phyloP scores from a whole-genome alignment of 1,284 basidiomycete species.

The Cryptococcus maquisensis region DNA sequence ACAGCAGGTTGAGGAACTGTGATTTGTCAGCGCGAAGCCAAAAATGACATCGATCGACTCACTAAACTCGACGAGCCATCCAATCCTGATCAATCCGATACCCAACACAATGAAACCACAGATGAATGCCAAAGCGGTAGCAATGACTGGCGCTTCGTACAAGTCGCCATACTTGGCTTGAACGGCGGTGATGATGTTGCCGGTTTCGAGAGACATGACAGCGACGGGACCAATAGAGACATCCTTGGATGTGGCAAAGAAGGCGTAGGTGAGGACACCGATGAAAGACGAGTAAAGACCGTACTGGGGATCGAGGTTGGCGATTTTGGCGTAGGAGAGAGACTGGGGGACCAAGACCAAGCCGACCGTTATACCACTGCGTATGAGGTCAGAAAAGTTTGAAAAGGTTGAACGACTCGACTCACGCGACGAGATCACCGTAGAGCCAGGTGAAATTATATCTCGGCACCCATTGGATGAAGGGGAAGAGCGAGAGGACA shows the following conservation, averaged over 20 bases:
- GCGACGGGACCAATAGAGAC: conserved; percentile 94
- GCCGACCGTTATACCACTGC: conserved; percentile 72
- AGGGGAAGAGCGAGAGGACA: conserved; percentile 69
- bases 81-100: conserved; percentile 84
- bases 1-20: conserved; percentile 65
- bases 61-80: conserved; percentile 96
- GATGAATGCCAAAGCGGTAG: conserved; percentile 78
- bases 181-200: conserved; percentile 71
- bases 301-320: conserved; percentile 77
- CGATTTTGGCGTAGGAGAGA: conserved; percentile 65
- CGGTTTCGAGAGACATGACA: conserved; percentile 87
- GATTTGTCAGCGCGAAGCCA: neutral
- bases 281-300: conserved; percentile 95
- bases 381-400: conserved; percentile 4
- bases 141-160: conserved; percentile 70
- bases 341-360: conserved; percentile 83
- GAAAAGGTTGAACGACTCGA: conserved; percentile 1
- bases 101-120: conserved; percentile 90
- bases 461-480: conserved; percentile 72
- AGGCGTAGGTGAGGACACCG: conserved; percentile 54
- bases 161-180: conserved; percentile 49
- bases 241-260: conserved; percentile 81
- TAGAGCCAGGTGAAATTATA: conserved; percentile 58
- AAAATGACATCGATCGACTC: conserved; percentile 55
- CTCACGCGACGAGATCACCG: conserved; percentile 72